Conservation (phyloP, 2,329 filamentous ascomycete species). For the Monosporascus ibericus region DNA sequence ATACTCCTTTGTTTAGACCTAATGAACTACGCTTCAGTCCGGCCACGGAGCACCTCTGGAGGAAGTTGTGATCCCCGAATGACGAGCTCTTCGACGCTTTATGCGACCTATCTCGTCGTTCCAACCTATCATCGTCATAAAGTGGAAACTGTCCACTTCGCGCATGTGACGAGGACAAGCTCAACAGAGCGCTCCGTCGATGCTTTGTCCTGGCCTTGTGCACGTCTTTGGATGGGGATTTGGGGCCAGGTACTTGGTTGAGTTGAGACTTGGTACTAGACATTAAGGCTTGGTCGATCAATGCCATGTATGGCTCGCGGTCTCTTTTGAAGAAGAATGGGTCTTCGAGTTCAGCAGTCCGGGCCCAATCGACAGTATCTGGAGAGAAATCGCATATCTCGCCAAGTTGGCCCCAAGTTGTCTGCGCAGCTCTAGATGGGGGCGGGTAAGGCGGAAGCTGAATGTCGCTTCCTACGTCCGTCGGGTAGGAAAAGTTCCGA, state of each 20-base stretch:
- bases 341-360: constrained; percentile 15
- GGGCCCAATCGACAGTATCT: constrained; percentile 11
- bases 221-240: constrained; percentile 8
- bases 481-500: constrained; percentile 28
- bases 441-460: constrained; percentile 4
- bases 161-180: constrained; percentile 13
- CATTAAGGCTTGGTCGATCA: constrained; percentile 8
- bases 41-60: constrained; percentile 11
- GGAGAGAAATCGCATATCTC: constrained; percentile 23
- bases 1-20: constrained; percentile 19
- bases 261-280: constrained; percentile 2
- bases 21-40: constrained; percentile 21
- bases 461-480: constrained; percentile 9
- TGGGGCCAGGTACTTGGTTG: constrained; percentile 3
- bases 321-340: constrained; percentile 22
- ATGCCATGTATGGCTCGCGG: constrained; percentile 10
- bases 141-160: constrained; percentile 11
- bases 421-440: constrained; percentile 5
- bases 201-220: constrained; percentile 16
- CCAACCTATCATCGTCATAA: constrained; percentile 17
- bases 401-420: constrained; percentile 21
- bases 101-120: constrained; percentile 6
- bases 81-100: constrained; percentile 11
- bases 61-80: constrained; percentile 15
- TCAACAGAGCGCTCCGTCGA: constrained; percentile 17